Evolutionary conservation across 768 basidiomycete species (phyloP), one percentile per base, ranked within the genome.

Genomic region (Pulveroboletus ravenelii): DNA sequence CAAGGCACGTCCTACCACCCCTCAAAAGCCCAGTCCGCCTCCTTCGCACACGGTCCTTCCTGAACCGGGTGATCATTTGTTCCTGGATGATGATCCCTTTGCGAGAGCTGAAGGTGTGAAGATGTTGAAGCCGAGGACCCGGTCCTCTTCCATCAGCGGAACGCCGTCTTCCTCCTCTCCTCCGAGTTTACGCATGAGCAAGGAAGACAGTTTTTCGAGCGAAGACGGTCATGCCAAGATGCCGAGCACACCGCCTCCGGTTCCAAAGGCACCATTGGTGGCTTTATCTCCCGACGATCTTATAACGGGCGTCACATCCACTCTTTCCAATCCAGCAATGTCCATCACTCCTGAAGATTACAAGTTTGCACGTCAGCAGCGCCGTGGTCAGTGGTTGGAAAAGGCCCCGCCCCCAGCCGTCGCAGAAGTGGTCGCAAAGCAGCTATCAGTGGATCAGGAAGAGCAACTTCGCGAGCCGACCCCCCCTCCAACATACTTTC

Each of bases 91-190:
- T 10, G 67, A 68, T 17, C 67, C 82, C 4, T 84, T 84, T 63
- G 82, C 81, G 10, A 77, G 75, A 58, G 66, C 62, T 0, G 75
- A 77, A 36, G 80, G 78, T 15, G 80, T 84, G 8, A 76, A 61
- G 58, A 62, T 84, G 70, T 31, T 80, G 34, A 69, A 65, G 30
- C 41, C 55, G 39, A 58, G 53, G 40, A 25, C 18, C n/a, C 36
- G 42, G 10, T 38, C 52, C 3, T 41, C 40, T 0, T 57, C 58
- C 3, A 48, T 29, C 31, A 53, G 40, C 35, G 39, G 38, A 0
- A 41, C 46, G 0, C 25, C 37, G 0, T 48, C 44, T 3, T 48
- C 44, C 2, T 54, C 42, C 9, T 43, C 42, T 3, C 39, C 50
- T 9, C 23, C 32, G 8, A 47, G 43, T 37, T 37, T 27, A 3